These are phyloP conservation scores for Fusarium nisikadoi DNA, from an alignment of 2,329 filamentous ascomycete genomes.

Conservation along the genomic window DNA sequence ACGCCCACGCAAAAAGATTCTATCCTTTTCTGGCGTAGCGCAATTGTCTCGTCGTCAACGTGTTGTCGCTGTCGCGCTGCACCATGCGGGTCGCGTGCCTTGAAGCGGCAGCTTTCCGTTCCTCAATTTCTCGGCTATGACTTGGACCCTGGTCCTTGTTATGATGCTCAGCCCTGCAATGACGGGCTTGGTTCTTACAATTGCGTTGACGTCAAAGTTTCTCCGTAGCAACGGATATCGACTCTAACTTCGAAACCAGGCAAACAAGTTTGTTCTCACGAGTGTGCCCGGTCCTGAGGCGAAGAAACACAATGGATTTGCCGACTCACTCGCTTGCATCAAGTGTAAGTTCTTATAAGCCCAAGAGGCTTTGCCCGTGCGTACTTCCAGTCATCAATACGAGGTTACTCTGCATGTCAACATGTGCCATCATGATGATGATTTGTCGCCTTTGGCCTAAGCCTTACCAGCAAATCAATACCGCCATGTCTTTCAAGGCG, in stretches of 20 bases:
- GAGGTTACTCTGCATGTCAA: slow-evolving; percentile 16
- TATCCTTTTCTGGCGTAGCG: slow-evolving; percentile 18
- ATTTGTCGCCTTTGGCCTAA: not conserved
- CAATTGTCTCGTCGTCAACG: slow-evolving; percentile 10
- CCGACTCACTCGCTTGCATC: not conserved
- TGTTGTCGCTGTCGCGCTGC: slow-evolving; percentile 6
- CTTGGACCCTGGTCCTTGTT: slow-evolving; percentile 8
- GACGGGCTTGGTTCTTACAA: not conserved
- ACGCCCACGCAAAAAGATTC: slow-evolving; percentile 21
- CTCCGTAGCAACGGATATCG: slow-evolving; percentile 22
- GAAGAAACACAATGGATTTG: not conserved
- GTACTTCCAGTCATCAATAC: slow-evolving; percentile 4
- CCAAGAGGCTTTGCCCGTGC: not conserved
- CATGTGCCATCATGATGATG: not conserved
- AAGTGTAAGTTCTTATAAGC: not conserved
- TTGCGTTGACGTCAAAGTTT: slow-evolving; percentile 28
- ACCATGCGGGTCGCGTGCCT: slow-evolving; percentile 12
- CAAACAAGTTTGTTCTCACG: not conserved
- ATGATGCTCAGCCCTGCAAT: slow-evolving; percentile 31
- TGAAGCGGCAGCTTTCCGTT: slow-evolving; percentile 31
- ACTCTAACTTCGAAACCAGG: not conserved
- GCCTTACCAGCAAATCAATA: not conserved
- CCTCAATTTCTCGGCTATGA: slow-evolving; percentile 1
- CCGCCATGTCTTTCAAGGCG: not conserved
- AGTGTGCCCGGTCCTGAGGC: not conserved